These are phyloP conservation scores for Saturnispora serradocipensis DNA, from an alignment of 805 yeast genomes.

Conservation along the genomic window DNA sequence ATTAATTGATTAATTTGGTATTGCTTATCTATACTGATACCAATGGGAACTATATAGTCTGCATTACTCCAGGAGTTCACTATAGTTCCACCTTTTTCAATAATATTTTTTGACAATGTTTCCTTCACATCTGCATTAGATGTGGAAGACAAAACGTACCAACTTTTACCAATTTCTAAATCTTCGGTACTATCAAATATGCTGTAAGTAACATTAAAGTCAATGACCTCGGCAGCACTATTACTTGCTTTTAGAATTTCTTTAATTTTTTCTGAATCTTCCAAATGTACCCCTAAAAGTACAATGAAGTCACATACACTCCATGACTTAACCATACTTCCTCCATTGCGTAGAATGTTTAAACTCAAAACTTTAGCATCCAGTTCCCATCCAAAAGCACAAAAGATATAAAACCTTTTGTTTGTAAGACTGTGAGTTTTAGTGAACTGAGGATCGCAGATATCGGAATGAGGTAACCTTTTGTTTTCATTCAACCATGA, in stretches of 20 bases:
- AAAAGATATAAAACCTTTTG: neutral
- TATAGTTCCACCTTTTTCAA: neutral
- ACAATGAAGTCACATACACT: conserved; percentile 2
- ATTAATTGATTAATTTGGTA: neutral
- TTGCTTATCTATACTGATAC: neutral
- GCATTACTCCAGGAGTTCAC: neutral
- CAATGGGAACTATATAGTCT: conserved; percentile 2
- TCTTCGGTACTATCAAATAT: neutral
- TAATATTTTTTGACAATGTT: neutral
- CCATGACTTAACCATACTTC: neutral
- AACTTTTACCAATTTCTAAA: neutral
- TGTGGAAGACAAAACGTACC: neutral
- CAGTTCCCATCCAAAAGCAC: neutral
- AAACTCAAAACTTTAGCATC: conserved; percentile 1
- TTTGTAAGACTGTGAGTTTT: neutral
- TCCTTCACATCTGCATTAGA: neutral
- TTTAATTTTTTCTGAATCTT: neutral
- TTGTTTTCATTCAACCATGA: neutral
- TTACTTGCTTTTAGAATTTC: neutral
- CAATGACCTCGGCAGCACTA: neutral
- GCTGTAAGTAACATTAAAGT: too few species aligned
- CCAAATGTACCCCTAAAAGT: neutral
- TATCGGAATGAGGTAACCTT: neutral
- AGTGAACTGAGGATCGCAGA: neutral
- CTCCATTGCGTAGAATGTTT: conserved; percentile 8